Evolutionary conservation across 768 basidiomycete genomes (phyloP), one percentile per base, ranked within the genome.

Genomic region (Cubamyces sp.): DNA sequence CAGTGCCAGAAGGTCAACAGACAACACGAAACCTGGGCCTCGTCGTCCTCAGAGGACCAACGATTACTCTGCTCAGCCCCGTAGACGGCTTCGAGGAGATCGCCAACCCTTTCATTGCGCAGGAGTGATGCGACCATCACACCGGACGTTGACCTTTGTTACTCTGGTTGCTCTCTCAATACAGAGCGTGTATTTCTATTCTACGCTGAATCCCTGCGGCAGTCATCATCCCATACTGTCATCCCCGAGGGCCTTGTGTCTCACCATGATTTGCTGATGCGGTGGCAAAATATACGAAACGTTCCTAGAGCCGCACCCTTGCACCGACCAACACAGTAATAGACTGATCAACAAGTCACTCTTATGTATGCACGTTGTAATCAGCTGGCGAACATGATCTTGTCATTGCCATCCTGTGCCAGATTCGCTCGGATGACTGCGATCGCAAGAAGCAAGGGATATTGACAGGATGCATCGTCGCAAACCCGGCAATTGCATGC

Each of bases 81-180:
- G 91, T 95, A 14, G 96, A 98, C 67, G 96, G 96, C 58, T 94
- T 87, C 59, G 94, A 96, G 74, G 94, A 96, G 74, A 96, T 96
- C 57, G 87, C 89, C 15, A 96, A 96, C 74, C 94, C 94, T 3
- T 96, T 96, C 79, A 67, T 84, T 52, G 79, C 83, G 4, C 87
- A 88, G 71, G 91, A 92, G 69, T 68, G 46, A 62, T 9, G 40
- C 16, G 34, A 43, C 41, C 11, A 15, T n/a, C 21, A 18, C 18
- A 15, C 2, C 37, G 34, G 34, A 40, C 51, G 9, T 12, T 53
- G 39, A 16, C 45, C 43, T 26, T 37, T 2, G 21, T 26, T 21
- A 7, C n/a, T 45, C 43, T 14, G 21, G 26, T 26, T 12, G 28
- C 7, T 15, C 43, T n/a, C 55, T 39, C 14, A 11, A 3, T 21